Evolutionary conservation across 2,329 filamentous ascomycete genomes (phyloP).

Genomic region (Coniochaeta ligniaria): DNA sequence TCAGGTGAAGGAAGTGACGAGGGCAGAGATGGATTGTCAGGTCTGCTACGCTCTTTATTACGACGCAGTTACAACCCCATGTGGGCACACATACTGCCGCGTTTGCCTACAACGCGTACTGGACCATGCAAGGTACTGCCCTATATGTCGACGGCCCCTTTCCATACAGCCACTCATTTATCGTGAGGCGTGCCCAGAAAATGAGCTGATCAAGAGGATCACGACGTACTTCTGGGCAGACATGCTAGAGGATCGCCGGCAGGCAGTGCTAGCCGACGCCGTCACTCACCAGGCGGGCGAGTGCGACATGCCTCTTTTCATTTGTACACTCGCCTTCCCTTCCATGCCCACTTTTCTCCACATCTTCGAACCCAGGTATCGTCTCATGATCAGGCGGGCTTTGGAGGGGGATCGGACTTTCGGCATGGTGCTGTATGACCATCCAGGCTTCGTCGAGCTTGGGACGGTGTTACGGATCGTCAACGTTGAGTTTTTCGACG

Average conservation of each 20-base stretch:
- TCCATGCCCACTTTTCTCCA: slow-evolving; percentile 79
- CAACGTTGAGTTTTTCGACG: slow-evolving; percentile 64
- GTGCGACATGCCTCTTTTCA: slow-evolving; percentile 64
- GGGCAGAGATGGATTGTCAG: slow-evolving; percentile 76
- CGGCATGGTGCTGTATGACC: slow-evolving; percentile 74
- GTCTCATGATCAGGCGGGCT: slow-evolving; percentile 77
- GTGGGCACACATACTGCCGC: slow-evolving; percentile 85
- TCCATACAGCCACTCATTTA: slow-evolving; percentile 37
- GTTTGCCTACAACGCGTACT: slow-evolving; percentile 69
- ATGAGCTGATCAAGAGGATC: slow-evolving; percentile 55
- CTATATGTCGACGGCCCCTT: slow-evolving; percentile 67
- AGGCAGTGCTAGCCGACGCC: slow-evolving; percentile 50
- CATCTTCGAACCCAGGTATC: slow-evolving; percentile 88
- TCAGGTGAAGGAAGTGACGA: slow-evolving; percentile 52
- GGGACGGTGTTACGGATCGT: slow-evolving; percentile 75
- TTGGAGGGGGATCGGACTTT: slow-evolving; percentile 70
- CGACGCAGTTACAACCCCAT: slow-evolving; percentile 76
- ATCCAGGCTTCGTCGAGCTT: slow-evolving; percentile 55
- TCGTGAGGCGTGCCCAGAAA: slow-evolving; percentile 40
- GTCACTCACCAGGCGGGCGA: slow-evolving; percentile 42
- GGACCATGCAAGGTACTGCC: slow-evolving; percentile 72
- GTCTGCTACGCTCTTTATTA: slow-evolving; percentile 78
- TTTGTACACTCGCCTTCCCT: slow-evolving; percentile 77
- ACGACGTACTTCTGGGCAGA: slow-evolving; percentile 64
- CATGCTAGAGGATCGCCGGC: slow-evolving; percentile 49